A percentile compares a stretch with the other conserved stretches of the same genome.
Conservation (phyloP, 2,329 filamentous ascomycete genomes). For the Plenodomus biglobosus region DNA sequence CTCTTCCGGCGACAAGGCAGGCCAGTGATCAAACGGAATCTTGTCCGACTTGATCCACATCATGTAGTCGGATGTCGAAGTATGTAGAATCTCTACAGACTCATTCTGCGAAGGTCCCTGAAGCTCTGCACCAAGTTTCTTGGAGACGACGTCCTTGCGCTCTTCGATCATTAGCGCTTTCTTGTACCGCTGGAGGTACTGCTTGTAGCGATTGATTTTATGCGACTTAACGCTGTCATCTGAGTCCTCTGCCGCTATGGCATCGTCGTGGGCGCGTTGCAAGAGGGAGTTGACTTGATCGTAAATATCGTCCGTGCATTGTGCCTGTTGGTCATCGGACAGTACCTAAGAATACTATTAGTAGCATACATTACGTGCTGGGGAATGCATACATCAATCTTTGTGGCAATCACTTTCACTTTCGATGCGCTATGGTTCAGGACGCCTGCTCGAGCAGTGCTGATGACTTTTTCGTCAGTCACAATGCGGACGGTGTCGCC, state of each 20-base stretch:
- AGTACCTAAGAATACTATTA: constrained; percentile 1
- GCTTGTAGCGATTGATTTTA: constrained; percentile 9
- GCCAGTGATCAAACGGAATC: constrained; percentile 13
- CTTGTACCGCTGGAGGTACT: constrained; percentile 12
- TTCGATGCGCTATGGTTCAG: constrained; percentile 13
- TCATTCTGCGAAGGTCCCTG: constrained; percentile 1
- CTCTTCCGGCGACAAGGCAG: constrained; percentile 9
- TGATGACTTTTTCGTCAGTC: constrained; percentile 21
- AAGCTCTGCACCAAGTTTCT: constrained; percentile 11
- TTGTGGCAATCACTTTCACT: constrained; percentile 25
- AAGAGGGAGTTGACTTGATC: constrained; percentile 2
- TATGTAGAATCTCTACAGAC: constrained; percentile 10
- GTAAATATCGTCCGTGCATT: not conserved
- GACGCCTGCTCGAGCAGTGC: constrained; percentile 10
- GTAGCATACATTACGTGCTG: not conserved
- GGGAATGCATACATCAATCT: constrained; percentile 26
- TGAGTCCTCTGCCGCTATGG: not conserved
- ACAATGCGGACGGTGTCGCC: constrained; percentile 22
- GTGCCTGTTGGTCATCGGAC: constrained; percentile 5
- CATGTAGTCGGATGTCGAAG: constrained; percentile 23
- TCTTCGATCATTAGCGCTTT: constrained; percentile 11
- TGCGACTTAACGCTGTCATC: not conserved
- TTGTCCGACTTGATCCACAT: constrained; percentile 16
- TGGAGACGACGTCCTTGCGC: constrained; percentile 9
- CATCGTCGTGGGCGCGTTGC: constrained; percentile 1